Percentiles rank a stretch among this genome's conserved stretches.
phyloP scores from a whole-genome alignment of 83 land plant genomes.

The Picea mariana region DNA sequence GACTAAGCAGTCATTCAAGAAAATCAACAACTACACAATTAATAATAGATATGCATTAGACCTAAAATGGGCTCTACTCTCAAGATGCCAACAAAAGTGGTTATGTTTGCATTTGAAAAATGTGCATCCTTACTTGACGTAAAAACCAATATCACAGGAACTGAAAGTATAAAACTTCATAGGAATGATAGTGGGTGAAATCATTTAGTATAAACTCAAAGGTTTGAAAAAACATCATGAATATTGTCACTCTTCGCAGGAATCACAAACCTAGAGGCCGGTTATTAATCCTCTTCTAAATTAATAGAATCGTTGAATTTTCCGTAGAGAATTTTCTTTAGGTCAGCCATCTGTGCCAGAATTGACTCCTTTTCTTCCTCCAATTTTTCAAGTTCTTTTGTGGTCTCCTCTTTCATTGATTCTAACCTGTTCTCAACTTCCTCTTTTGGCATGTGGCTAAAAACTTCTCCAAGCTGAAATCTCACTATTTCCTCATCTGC shows the following conservation, averaged over 20 bases:
- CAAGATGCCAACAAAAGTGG: background rate
- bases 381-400: slow-evolving; percentile 66
- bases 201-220: background rate
- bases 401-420: slow-evolving; percentile 70
- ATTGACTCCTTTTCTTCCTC: slow-evolving; percentile 84
- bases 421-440: slow-evolving; percentile 83
- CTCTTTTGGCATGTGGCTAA: slow-evolving; percentile 81
- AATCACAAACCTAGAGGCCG: background rate
- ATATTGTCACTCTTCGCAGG: background rate
- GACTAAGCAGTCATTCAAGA: too few relatives aligned
- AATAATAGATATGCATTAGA: background rate
- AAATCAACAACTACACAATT: too few relatives aligned
- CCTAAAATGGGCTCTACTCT: background rate
- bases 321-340: slow-evolving; percentile 84
- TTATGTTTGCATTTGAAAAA: background rate
- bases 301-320: slow-evolving; percentile 97
- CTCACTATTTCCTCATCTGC: slow-evolving; percentile 88
- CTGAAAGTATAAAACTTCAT: background rate
- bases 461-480: slow-evolving; percentile 94
- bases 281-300: slow-evolving; percentile 81
- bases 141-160: background rate
- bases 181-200: background rate
- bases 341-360: slow-evolving; percentile 80
- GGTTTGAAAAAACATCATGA: too few relatives aligned
- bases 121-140: background rate